Evolutionary conservation across 2,329 filamentous ascomycete genomes (phyloP).

Genomic region (Lojkania enalia): DNA sequence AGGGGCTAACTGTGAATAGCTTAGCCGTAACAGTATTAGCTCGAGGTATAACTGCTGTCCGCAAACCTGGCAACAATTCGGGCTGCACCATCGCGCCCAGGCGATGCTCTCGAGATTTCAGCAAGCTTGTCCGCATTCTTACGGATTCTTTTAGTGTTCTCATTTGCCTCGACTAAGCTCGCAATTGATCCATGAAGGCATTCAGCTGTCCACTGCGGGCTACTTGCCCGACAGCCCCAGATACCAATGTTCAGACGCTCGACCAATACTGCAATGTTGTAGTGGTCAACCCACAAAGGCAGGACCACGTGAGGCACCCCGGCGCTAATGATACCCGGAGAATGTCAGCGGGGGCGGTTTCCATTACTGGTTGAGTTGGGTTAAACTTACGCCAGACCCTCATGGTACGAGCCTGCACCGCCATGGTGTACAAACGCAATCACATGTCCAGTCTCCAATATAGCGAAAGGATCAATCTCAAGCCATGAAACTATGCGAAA

Average conservation of each 20-base stretch:
- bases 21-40: too few relatives aligned
- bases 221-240: not conserved
- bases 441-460: not conserved
- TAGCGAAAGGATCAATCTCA: not conserved
- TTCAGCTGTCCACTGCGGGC: not conserved
- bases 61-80: not conserved
- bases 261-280: not conserved
- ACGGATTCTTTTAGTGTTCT: not conserved
- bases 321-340: too few relatives aligned
- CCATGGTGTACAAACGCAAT: not conserved
- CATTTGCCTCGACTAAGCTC: not conserved
- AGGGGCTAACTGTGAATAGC: too few relatives aligned
- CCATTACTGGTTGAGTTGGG: too few relatives aligned
- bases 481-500: not conserved
- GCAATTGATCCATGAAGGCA: not conserved
- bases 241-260: not conserved
- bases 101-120: not conserved
- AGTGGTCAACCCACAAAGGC: not conserved
- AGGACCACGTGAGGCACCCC: not conserved
- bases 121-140: not conserved
- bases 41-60: too few relatives aligned
- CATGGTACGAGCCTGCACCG: not conserved
- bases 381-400: not conserved
- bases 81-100: not conserved
- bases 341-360: too few relatives aligned